Base-by-base conservation (phyloP, 1,284 basidiomycete species). In the Phenoliferia sp. region DNA sequence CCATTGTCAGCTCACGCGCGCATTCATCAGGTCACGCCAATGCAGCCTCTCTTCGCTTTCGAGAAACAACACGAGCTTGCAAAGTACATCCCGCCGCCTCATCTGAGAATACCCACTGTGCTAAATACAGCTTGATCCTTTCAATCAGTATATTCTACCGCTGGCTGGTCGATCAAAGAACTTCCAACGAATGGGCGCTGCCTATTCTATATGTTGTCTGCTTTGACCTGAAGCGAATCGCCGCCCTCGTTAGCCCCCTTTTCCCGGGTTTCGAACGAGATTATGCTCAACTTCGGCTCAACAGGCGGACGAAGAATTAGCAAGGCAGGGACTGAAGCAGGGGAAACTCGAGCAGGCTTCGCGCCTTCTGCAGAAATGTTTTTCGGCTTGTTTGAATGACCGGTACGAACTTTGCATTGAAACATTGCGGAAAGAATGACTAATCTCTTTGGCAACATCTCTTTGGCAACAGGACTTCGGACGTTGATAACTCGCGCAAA, bases 331-430 rank as follows among this genome's bases (percentile, higher is more conserved):
- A 2, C 83, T 85, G 73, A 85, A 84, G 70, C 88, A 85, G 62
- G 87, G 86, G 28, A 88, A 85, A 68, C 88, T 94, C 83, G 94
- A 98, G 76, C 92, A 94, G 75, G 89, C 92, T n/a, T 92, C 94
- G 0, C 83, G 94, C 32, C 85, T 88, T 35, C 89, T 96, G 63
- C 90, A 90, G 68, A 97, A 94, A 77, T 94, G 92, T 6, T 98
- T 99, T 80, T 88, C 89, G 19, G 85, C 86, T 66, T 97, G 94
- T 78, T 85, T 96, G 70, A 92, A 86, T 9, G 95, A 98, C 78
- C 85, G 94, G 90, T 90, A 73, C 68, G 82, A 65, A 15, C 17
- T 29, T 10, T 28, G 1, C n/a, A n/a, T n/a, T n/a, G 12, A n/a
- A 48, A 48, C 39, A n/a, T 48, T 22, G n/a, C 39, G 15, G 39